Evolutionary conservation across 495 filamentous ascomycete genomes (phyloP).

Genomic region (Penicillium psychrofluorescens): DNA sequence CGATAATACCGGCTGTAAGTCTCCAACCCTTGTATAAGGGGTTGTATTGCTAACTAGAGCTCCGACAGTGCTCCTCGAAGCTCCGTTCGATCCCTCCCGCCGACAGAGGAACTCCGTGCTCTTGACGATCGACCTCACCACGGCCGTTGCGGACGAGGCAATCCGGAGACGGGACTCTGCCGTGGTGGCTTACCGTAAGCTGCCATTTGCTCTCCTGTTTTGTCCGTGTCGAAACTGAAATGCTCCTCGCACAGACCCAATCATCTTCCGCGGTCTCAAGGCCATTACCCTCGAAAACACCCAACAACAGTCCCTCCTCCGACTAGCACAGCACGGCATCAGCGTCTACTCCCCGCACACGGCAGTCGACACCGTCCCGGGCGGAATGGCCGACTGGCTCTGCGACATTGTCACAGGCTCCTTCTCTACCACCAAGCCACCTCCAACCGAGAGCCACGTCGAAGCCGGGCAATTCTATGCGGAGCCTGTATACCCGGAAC

Average conservation of each 20-base stretch:
- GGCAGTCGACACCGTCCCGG: constrained; percentile 80
- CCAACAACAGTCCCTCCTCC: constrained; percentile 78
- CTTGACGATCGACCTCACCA: constrained; percentile 86
- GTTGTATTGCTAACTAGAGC: neutral
- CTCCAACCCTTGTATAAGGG: neutral
- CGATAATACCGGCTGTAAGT: constrained; percentile 80
- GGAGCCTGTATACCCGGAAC: constrained; percentile 33
- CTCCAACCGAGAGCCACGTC: neutral
- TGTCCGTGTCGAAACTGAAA: neutral
- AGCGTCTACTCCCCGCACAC: constrained; percentile 96
- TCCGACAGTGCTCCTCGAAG: constrained; percentile 63
- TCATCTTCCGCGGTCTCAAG: constrained; percentile 91
- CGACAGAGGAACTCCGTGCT: constrained; percentile 68
- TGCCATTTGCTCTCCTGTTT: no score
- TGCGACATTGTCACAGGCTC: constrained; percentile 70
- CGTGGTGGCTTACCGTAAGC: constrained; percentile 81
- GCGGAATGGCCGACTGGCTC: constrained; percentile 91
- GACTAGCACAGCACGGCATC: constrained; percentile 80
- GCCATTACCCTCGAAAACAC: constrained; percentile 74
- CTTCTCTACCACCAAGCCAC: constrained; percentile 9
- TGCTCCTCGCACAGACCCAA: constrained; percentile 58
- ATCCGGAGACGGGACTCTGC: constrained; percentile 67
- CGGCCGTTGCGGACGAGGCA: constrained; percentile 85
- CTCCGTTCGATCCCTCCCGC: constrained; percentile 53
- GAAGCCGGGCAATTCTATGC: constrained; percentile 19